phyloP scores from a whole-genome alignment of 495 filamentous ascomycete genomes.

The Recurvomyces mirabilis region DNA sequence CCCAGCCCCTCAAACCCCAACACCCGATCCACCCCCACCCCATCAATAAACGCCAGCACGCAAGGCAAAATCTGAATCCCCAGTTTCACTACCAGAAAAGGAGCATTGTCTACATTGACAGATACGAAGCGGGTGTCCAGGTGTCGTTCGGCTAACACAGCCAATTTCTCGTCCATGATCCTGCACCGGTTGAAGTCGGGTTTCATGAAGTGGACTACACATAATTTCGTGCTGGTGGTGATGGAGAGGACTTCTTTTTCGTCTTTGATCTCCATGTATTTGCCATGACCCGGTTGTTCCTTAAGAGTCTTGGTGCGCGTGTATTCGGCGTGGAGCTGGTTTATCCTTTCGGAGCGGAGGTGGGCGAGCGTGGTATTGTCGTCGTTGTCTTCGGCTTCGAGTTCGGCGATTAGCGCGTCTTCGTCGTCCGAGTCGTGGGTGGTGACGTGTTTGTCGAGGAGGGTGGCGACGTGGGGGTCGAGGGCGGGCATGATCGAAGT shows the following conservation, averaged over 20 bases:
- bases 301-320: constrained; percentile 35
- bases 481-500: constrained; percentile 22
- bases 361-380: too few relatives aligned
- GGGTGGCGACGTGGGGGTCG: constrained; percentile 37
- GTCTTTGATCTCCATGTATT: constrained; percentile 48
- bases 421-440: constrained; percentile 44
- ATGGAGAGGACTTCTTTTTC: constrained; percentile 60
- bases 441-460: constrained; percentile 31
- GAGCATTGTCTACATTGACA: constrained; percentile 61
- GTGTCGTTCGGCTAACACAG: constrained; percentile 50
- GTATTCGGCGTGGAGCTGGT: constrained; percentile 59
- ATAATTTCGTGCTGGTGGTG: constrained; percentile 54
- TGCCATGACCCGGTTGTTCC: constrained; percentile 29
- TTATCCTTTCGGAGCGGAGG: constrained; percentile 59
- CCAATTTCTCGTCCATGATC: constrained; percentile 56
- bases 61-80: constrained; percentile 62
- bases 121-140: constrained; percentile 57
- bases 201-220: constrained; percentile 67
- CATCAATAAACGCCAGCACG: constrained; percentile 62
- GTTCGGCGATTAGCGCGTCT: constrained; percentile 58
- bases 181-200: constrained; percentile 61
- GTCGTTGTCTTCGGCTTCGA: constrained; percentile 56
- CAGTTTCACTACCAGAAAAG: constrained; percentile 61
- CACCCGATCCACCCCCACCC: constrained; percentile 53
- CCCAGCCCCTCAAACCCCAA: constrained; percentile 66